phyloP scores from a whole-genome alignment of 2,329 filamentous ascomycete genomes.

The Drechslera avenae region DNA sequence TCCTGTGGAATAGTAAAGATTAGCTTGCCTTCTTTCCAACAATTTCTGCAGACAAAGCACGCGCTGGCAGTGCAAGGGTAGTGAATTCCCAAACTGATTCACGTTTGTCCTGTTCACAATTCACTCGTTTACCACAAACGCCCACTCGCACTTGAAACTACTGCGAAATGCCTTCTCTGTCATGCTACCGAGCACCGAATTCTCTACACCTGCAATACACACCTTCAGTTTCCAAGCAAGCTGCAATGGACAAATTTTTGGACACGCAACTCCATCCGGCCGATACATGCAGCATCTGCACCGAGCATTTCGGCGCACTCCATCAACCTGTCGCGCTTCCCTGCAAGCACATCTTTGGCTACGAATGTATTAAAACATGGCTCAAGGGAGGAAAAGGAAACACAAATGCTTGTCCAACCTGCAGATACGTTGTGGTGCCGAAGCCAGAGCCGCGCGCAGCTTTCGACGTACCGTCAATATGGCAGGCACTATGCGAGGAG shows the following conservation, averaged over 20 bases:
- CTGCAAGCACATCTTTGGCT: constrained; percentile 42
- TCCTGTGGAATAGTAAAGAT: too few species aligned
- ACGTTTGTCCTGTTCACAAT: background rate
- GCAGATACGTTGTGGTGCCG: constrained; percentile 29
- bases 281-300: constrained; percentile 37
- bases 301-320: constrained; percentile 28
- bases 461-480: constrained; percentile 32
- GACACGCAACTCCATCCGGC: constrained; percentile 31
- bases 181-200: too few species aligned
- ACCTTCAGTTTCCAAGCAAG: background rate
- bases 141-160: constrained; percentile 1
- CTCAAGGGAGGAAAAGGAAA: constrained; percentile 30
- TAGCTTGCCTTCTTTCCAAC: too few species aligned
- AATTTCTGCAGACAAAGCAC: too few species aligned
- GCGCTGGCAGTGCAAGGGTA: background rate
- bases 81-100: constrained; percentile 5
- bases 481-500: constrained; percentile 34
- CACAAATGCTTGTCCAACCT: constrained; percentile 35
- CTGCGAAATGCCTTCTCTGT: background rate
- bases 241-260: constrained; percentile 35
- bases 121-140: background rate
- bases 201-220: background rate
- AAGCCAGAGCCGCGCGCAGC: constrained; percentile 8
- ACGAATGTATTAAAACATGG: constrained; percentile 39
- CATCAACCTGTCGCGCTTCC: constrained; percentile 38